Evolutionary conservation across 2,329 filamentous ascomycete genomes (phyloP).

Genomic region (Talaromyces verruculosus): DNA sequence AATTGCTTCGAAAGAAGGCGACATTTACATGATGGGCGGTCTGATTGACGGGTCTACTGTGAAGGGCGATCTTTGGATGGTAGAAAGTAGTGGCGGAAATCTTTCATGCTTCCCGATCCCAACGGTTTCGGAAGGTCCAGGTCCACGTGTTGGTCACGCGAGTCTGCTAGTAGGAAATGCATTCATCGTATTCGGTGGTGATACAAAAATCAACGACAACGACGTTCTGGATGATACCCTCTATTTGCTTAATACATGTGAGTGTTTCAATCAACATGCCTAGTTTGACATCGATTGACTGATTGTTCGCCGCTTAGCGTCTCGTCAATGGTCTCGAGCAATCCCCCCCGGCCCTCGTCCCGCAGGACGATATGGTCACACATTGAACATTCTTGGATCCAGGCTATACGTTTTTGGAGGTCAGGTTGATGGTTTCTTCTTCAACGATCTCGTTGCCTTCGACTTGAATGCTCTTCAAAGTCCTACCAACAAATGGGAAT

Average conservation of each 20-base stretch:
- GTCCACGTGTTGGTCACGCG: conserved; percentile 89
- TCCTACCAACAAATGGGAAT: conserved; percentile 89
- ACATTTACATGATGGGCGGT: conserved; percentile 96
- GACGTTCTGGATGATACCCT: conserved; percentile 92
- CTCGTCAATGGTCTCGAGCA: conserved; percentile 95
- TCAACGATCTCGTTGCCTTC: conserved; percentile 95
- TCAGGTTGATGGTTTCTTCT: conserved; percentile 95
- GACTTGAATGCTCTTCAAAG: conserved; percentile 93
- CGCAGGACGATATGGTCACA: conserved; percentile 90
- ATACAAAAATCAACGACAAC: conserved; percentile 93
- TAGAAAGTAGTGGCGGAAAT: conserved; percentile 78
- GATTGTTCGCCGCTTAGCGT: conserved; percentile 59
- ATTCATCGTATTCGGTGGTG: conserved; percentile 97
- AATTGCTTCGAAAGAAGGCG: conserved; percentile 89
- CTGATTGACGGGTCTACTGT: conserved; percentile 93
- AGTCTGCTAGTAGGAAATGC: conserved; percentile 95
- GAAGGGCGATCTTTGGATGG: conserved; percentile 96
- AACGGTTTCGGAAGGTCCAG: conserved; percentile 90
- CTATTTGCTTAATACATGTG: conserved; percentile 96
- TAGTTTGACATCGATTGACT: conserved; percentile 9
- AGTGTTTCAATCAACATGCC: conserved; percentile 47
- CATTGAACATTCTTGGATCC: conserved; percentile 91
- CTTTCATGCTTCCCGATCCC: conserved; percentile 89
- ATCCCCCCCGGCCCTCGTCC: conserved; percentile 83
- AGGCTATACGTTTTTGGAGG: conserved; percentile 98